Base-by-base conservation (phyloP, 2,329 filamentous ascomycete genomes). In the Fusarium caatingaense region DNA sequence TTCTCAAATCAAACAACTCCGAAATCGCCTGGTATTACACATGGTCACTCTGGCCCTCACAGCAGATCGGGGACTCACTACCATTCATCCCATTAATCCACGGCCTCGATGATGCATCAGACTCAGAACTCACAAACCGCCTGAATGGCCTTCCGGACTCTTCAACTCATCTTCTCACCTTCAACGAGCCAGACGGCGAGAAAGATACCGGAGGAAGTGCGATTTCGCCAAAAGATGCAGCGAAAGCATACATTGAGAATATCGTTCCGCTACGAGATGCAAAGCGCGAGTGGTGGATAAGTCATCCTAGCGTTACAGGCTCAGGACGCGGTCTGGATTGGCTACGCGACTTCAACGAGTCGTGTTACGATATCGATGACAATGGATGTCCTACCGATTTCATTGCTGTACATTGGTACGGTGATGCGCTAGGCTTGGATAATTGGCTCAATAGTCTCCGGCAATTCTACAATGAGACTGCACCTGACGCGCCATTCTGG, bases 1-100 rank as follows among this genome's bases (percentile, higher is more conserved):
- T 82, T 2, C 57, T 83, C 1, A 59, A 78, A 2, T 82, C 81
- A 0, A 72, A 76, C 18, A 73, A 78, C 25, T 82, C 81, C 0
- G 73, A 78, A 9, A 77, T 83, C 15, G 69, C 76, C 0, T 83
- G 81, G 81, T 83, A 83, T 66, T 83, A 82, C 56, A 83, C 80
- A 0, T 83, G 81, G 81, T 81, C 80, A 1, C 76, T 78, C 1
- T 74, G 75, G 61, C 73, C 77, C 2, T 72, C 77, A 0, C 50
- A 69, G 2, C 54, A 64, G 13, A 68, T 79, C 3, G 69, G 72
- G n/a, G 55, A 66, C 15, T 68, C 73, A 3, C 48, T 81, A 20
- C 67, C 74, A 0, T 83, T 83, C 45, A 58, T 83, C 12, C 81
- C 81, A 0, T 71, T 83, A 2, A 72, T 83, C 16, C 81, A 81